Evolutionary conservation across 768 basidiomycete genomes (phyloP), one percentile per base, ranked within the genome.

Genomic region (Termitomyces sp.): DNA sequence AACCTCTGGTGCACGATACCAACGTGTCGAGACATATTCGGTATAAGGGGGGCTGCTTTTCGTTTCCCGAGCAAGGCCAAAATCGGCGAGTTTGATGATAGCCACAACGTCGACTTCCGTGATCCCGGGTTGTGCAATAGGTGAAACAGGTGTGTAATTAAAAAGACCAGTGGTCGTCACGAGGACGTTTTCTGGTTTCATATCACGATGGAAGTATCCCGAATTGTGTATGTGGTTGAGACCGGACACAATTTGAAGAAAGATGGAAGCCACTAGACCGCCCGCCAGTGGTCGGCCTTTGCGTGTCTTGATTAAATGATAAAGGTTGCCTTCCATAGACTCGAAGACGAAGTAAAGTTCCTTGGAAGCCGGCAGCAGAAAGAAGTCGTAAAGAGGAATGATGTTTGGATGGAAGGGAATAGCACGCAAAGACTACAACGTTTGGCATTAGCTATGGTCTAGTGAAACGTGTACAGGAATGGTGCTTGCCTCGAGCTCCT

Each of bases 321-420:
- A 99, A 52, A 99, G 86, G 76, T 99, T 98, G 70, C 97, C 97
- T 75, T 99, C 97, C 97, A 99, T 98, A 70, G 95, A 96, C 77
- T 99, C 97, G 76, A 99, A 99, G 51, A 98, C 96, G 71, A 98
- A 98, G 75, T 98, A 97, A 68, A 99, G 92, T 75, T 99, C 96
- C 75, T 93, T 94, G 63, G 93, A 85, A 67, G 88, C 85, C 5
- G 97, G 97, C n/a, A 95, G 87, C 67, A 99, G 91, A 80, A 98
- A 99, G 70, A 94, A 96, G 76, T 99, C 97, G 81, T 98, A 99
- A 67, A 99, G 83, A 61, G 97, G 96, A 73, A 99, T 98, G 77
- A 99, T 94, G 73, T 96, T 95, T 32, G 92, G 92, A 76, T 99
- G 97, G 72, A 91, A 90, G 38, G 95, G 89, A 71, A 99, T 98